Conservation (phyloP, 768 basidiomycete genomes). For the Russula sp. region DNA sequence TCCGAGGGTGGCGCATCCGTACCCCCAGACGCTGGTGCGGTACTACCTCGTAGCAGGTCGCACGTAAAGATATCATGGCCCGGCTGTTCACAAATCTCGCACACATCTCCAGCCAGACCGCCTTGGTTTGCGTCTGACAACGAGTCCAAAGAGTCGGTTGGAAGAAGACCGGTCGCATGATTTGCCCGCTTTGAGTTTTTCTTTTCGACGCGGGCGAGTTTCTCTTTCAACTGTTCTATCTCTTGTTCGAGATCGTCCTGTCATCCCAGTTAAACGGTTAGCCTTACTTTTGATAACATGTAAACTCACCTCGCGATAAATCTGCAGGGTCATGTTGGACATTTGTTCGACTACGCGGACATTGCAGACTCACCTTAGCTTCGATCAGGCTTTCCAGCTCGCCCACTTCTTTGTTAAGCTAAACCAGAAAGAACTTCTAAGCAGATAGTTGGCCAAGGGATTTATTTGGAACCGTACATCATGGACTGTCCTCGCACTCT, state of each 20-base stretch:
- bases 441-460: not conserved
- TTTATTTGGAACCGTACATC: constrained; percentile 44
- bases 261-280: not conserved
- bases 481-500: constrained; percentile 60
- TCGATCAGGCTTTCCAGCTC: constrained; percentile 94
- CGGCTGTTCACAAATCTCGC: constrained; percentile 81
- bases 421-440: constrained; percentile 16
- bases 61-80: constrained; percentile 88
- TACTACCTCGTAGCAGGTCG: constrained; percentile 57
- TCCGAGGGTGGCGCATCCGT: constrained; percentile 21
- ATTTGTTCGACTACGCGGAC: not conserved
- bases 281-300: not conserved
- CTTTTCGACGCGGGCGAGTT: constrained; percentile 52
- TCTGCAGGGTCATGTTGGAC: constrained; percentile 39
- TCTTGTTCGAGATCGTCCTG: constrained; percentile 87
- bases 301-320: constrained; percentile 69
- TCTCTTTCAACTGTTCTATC: constrained; percentile 68
- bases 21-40: constrained; percentile 31
- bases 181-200: constrained; percentile 49
- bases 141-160: constrained; percentile 23
- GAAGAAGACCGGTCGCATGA: constrained; percentile 21
- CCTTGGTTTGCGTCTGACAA: constrained; percentile 18
- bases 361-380: constrained; percentile 58
- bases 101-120: constrained; percentile 40
- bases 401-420: constrained; percentile 89